phyloP scores from a whole-genome alignment of 331 rosid genomes.

The Ulmus americana region DNA sequence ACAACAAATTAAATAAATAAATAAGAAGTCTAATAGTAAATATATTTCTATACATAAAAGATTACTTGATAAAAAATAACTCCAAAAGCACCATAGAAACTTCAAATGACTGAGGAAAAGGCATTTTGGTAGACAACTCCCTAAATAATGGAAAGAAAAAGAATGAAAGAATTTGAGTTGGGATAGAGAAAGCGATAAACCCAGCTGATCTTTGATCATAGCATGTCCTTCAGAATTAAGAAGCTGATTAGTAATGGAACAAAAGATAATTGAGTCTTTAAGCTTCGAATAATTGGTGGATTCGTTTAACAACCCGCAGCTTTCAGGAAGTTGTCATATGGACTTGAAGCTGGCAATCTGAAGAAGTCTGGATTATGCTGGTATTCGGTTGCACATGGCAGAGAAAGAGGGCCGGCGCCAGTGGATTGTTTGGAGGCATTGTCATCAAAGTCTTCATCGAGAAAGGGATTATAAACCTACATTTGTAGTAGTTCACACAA shows the following conservation, averaged over 20 bases:
- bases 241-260: background rate
- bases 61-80: background rate
- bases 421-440: slow-evolving; percentile 29
- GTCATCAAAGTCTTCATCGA: slow-evolving; percentile 25
- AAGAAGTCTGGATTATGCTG: slow-evolving; percentile 44
- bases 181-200: slow-evolving; percentile 1
- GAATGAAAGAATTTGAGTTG: slow-evolving; percentile 14
- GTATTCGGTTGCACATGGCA: slow-evolving; percentile 38
- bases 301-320: slow-evolving; percentile 81
- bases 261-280: background rate
- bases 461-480: slow-evolving; percentile 45
- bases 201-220: slow-evolving; percentile 2
- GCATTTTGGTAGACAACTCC: background rate
- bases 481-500: slow-evolving; percentile 20
- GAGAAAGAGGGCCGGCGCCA: slow-evolving; percentile 20
- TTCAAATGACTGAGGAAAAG: background rate
- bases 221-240: slow-evolving; percentile 1
- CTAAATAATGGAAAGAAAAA: background rate
- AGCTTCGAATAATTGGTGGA: background rate
- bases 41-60: no score
- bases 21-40: no score
- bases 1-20: no score
- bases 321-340: slow-evolving; percentile 78
- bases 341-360: slow-evolving; percentile 76
- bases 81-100: slow-evolving; percentile 4